These are phyloP conservation scores for Paramyrothecium roridum DNA, from an alignment of 2,329 filamentous ascomycete species.

Conservation along the genomic window DNA sequence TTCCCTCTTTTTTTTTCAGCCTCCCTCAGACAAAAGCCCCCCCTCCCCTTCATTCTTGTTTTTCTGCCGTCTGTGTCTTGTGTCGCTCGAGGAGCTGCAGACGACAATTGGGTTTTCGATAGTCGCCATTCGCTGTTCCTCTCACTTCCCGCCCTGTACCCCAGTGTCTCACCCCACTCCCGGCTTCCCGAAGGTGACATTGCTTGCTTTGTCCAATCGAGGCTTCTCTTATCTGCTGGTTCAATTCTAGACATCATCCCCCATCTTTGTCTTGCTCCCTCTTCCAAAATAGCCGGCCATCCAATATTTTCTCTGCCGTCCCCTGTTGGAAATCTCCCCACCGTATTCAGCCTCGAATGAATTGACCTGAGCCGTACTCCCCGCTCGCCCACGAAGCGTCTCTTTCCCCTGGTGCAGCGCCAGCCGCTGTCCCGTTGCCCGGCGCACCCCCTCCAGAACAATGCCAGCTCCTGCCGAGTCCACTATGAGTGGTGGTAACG, in stretches of 20 bases:
- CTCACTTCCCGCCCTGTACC: neutral
- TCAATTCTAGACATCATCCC: neutral
- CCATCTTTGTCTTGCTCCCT: neutral
- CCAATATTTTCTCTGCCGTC: neutral
- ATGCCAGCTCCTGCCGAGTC: slow-evolving; percentile 29
- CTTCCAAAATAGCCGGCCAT: neutral
- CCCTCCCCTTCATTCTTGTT: no score
- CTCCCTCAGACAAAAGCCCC: no score
- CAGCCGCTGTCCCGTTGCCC: slow-evolving; percentile 13
- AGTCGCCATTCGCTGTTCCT: neutral
- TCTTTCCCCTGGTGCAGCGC: slow-evolving; percentile 19
- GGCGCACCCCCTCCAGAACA: slow-evolving; percentile 12
- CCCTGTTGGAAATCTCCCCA: neutral
- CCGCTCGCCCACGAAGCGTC: slow-evolving; percentile 7
- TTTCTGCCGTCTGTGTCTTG: no score
- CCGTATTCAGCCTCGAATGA: slow-evolving; percentile 8
- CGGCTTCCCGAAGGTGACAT: neutral
- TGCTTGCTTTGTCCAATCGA: neutral
- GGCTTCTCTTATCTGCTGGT: neutral
- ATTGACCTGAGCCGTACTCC: slow-evolving; percentile 11
- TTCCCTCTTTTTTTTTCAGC: no score
- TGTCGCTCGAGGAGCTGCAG: neutral
- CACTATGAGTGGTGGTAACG: slow-evolving; percentile 26
- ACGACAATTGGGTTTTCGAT: neutral
- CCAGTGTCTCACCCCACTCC: neutral